Evolutionary conservation across 2,329 filamentous ascomycete species (phyloP), one percentile per base, ranked within the genome.

Genomic region (Chaetomium globosum): DNA sequence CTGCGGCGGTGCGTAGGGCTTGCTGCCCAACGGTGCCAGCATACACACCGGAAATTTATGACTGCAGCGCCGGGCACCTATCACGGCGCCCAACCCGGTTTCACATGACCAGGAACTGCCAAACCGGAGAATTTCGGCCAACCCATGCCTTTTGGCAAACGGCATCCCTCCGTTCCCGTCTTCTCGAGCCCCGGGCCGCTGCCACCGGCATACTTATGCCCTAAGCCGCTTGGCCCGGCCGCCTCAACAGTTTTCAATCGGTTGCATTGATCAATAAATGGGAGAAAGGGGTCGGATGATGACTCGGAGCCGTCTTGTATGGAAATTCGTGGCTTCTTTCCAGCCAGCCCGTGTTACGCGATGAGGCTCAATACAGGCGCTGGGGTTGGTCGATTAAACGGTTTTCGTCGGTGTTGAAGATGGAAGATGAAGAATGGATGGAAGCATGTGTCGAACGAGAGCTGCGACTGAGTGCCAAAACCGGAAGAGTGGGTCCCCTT

Each of bases 11-110:
- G 58, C 49, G 58, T 26, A 31, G n/a, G 58, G 57, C 59, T 68
- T 68, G 66, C n/a, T 66, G 66, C 66, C 66, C 66, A 63, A 68
- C 54, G 64, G 66, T 66, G 66, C 66, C 66, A 68, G 61, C 66
- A 46, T 52, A 59, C 39, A 43, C 39, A 43, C 39, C 39, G 39
- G 39, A 16, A 36, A 54, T n/a, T 21, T 46, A 54, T 43, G 64
- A 57, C 60, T 26, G 64, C 43, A 48, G 33, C 57, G 9, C 61
- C 57, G 10, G 39, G 30, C 59, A 62, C 61, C 39, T 60, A 57
- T 56, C 61, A 56, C 33, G 48, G 58, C 43, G 28, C 39, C 51
- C 57, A 53, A 51, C 57, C 28, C 52, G 16, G 12, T 21, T 46
- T 59, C 64, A 59, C 61, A 55, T 64, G 58, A 57, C 46, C 13